Evolutionary conservation across 768 basidiomycete species (phyloP).

Genomic region (Mycena amicta): DNA sequence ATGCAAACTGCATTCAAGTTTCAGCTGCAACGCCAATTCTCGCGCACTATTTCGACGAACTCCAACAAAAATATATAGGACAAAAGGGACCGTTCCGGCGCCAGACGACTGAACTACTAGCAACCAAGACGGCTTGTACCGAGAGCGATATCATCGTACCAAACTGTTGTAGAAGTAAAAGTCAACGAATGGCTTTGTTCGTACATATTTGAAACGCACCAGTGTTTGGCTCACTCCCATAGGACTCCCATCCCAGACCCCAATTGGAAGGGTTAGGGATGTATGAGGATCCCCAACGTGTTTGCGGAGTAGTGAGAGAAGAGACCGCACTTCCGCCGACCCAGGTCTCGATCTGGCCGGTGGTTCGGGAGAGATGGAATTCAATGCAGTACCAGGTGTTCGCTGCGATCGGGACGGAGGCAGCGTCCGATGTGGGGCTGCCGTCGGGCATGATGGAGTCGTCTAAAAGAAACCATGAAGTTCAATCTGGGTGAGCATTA

Average conservation of each 20-base stretch:
- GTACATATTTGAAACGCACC: conserved; percentile 18
- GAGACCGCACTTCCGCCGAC: conserved; percentile 18
- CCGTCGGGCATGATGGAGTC: conserved; percentile 27
- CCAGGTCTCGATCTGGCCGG: conserved; percentile 23
- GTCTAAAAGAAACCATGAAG: conserved; percentile 11
- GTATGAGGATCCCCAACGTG: conserved; percentile 24
- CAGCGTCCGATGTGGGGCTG: conserved; percentile 18
- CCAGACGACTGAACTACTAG: no score
- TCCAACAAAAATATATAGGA: no score
- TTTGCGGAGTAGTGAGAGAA: conserved; percentile 24
- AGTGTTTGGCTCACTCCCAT: conserved; percentile 22
- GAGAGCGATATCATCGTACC: conserved; percentile 25
- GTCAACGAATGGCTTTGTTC: conserved; percentile 4
- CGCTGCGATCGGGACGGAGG: conserved; percentile 22
- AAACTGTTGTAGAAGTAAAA: conserved; percentile 23
- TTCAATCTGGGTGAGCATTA: conserved; percentile 11
- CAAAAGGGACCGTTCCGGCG: no score
- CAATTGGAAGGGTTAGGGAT: conserved; percentile 24
- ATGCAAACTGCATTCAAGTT: no score
- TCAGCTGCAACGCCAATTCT: no score
- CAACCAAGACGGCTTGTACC: conserved; percentile 23
- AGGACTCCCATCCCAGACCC: conserved; percentile 25
- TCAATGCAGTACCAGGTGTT: conserved; percentile 27
- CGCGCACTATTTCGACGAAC: no score
- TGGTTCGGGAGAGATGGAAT: conserved; percentile 24